These are phyloP conservation scores for Erythrobasidium hasegawianum DNA, from an alignment of 1,284 basidiomycete genomes.

Conservation along the genomic window DNA sequence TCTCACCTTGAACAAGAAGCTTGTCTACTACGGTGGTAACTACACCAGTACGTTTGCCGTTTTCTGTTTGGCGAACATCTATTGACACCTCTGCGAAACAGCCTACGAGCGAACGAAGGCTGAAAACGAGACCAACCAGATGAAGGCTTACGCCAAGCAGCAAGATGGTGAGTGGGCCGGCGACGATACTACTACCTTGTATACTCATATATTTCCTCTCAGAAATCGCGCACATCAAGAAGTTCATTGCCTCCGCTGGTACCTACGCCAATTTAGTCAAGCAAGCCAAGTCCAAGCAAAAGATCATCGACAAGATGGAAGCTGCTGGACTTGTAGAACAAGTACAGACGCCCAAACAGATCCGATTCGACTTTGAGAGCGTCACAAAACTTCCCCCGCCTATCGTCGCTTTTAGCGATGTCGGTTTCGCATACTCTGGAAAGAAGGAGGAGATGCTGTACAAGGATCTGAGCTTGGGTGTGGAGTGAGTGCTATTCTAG, in stretches of 20 bases:
- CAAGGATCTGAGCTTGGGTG: slow-evolving; percentile 84
- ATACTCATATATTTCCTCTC: not conserved
- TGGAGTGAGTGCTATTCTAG: slow-evolving; percentile 61
- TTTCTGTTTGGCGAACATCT: slow-evolving; percentile 49
- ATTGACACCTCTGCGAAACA: slow-evolving; percentile 93
- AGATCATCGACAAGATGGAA: slow-evolving; percentile 99
- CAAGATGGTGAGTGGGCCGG: slow-evolving; percentile 66
- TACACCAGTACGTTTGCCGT: slow-evolving; percentile 23
- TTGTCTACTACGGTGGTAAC: slow-evolving; percentile 41
- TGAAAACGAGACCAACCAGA: slow-evolving; percentile 98
- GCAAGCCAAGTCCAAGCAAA: slow-evolving; percentile 99
- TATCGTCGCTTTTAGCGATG: slow-evolving; percentile 91
- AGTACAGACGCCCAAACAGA: slow-evolving; percentile 65
- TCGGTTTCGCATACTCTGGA: slow-evolving; percentile 92
- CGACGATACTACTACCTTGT: not conserved
- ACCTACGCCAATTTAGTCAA: slow-evolving; percentile 98
- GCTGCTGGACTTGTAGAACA: slow-evolving; percentile 96
- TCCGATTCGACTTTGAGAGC: slow-evolving; percentile 95
- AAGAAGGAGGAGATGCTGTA: slow-evolving; percentile 84
- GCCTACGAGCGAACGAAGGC: slow-evolving; percentile 84
- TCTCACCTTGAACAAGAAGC: slow-evolving; percentile 78
- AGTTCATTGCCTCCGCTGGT: slow-evolving; percentile 91
- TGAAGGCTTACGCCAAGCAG: slow-evolving; percentile 98
- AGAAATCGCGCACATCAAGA: slow-evolving; percentile 36
- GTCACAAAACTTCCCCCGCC: slow-evolving; percentile 90